A percentile compares a stretch with the other conserved stretches of the same genome.
Conservation (phyloP, 192 early-diverging fungal species). For the Haplosporangium gracile region DNA sequence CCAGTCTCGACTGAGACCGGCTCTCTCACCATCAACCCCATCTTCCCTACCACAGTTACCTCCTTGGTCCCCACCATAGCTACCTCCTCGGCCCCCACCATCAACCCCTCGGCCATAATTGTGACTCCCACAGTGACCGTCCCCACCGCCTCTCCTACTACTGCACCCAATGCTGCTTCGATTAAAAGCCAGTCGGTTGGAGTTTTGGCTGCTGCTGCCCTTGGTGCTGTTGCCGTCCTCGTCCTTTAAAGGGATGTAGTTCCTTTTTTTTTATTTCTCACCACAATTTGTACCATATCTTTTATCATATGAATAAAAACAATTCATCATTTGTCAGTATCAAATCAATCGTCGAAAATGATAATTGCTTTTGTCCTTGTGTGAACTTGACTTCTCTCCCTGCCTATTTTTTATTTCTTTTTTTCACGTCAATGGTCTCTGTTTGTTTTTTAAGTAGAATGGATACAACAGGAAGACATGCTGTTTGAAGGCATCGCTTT, state of each 20-base stretch:
- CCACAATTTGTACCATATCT: too few relatives aligned
- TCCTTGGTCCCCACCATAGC: not conserved
- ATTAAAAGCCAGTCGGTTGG: not conserved
- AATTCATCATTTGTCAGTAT: too few relatives aligned
- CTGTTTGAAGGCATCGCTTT: too few relatives aligned
- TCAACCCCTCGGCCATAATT: not conserved
- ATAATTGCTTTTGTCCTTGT: too few relatives aligned
- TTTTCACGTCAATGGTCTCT: too few relatives aligned
- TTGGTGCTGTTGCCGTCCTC: constrained; percentile 2
- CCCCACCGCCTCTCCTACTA: not conserved
- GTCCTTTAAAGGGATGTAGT: not conserved
- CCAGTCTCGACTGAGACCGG: not conserved
- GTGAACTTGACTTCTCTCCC: too few relatives aligned
- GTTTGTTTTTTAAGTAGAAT: too few relatives aligned
- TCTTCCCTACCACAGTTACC: not conserved
- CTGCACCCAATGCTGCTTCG: constrained; percentile 7
- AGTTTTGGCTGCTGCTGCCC: constrained; percentile 3
- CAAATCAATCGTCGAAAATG: too few relatives aligned
- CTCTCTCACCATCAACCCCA: not conserved
- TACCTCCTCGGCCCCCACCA: not conserved
- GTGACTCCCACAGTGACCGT: not conserved
- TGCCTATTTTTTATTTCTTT: too few relatives aligned
- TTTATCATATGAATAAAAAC: too few relatives aligned
- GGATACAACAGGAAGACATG: too few relatives aligned
- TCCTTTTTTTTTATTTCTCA: too few relatives aligned